Conservation (phyloP, 441 rosid species). For the California macrophylla region DNA sequence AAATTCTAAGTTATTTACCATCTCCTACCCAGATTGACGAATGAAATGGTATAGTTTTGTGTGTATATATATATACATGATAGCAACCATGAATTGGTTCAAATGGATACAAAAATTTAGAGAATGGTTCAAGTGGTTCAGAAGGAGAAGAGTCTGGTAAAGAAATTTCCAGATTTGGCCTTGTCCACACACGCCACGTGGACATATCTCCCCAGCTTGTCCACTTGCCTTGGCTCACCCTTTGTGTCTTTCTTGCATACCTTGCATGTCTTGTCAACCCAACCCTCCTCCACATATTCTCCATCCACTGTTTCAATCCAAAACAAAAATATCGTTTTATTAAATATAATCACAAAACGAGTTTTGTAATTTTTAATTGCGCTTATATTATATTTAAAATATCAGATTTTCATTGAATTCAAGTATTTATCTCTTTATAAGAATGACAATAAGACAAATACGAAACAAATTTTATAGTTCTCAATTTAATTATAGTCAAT, state of each 20-base stretch:
- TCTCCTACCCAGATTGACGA: no score
- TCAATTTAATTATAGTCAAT: no score
- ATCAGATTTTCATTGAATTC: no score
- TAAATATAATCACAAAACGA: neutral
- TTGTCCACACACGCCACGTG: conserved; percentile 64
- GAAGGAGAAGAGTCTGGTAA: conserved; percentile 49
- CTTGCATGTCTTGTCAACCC: conserved; percentile 93
- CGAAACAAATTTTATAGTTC: no score
- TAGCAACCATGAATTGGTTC: neutral
- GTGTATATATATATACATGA: neutral
- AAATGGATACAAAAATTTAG: neutral
- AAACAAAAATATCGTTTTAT: neutral
- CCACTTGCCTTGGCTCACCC: conserved; percentile 72
- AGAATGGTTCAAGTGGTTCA: neutral
- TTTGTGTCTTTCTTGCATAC: conserved; percentile 73
- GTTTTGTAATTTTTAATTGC: no score
- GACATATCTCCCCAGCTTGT: conserved; percentile 64
- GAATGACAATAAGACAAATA: no score
- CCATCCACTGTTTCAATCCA: conserved; percentile 53
- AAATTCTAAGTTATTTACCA: no score
- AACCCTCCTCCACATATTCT: conserved; percentile 79
- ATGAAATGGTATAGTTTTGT: no score
- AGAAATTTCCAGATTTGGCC: conserved; percentile 55
- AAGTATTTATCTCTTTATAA: no score
- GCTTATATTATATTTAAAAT: no score